These are phyloP conservation scores for Candida gigantensis DNA, from an alignment of 1,139 yeast genomes.

Conservation along the genomic window DNA sequence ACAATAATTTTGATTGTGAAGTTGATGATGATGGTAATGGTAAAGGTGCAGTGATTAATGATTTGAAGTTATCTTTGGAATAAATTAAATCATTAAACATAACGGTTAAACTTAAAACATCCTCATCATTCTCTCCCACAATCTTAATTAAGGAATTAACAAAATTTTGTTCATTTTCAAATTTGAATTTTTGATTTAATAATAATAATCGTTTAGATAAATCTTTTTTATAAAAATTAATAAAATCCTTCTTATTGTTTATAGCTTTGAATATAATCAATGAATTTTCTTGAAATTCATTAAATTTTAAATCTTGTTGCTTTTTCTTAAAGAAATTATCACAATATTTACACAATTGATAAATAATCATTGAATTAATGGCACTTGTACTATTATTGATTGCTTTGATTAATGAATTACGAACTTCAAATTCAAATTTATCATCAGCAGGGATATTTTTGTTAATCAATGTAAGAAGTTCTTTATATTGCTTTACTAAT, in stretches of 20 bases:
- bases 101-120: conserved; percentile 26
- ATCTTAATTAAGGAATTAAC: conserved; percentile 26
- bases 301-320: conserved; percentile 17
- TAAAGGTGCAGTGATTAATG: conserved; percentile 5
- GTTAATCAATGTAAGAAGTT: not conserved
- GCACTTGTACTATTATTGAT: conserved; percentile 23
- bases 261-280: conserved; percentile 35
- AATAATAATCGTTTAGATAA: conserved; percentile 37
- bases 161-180: conserved; percentile 26
- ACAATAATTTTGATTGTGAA: conserved; percentile 3
- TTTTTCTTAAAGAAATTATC: conserved; percentile 30
- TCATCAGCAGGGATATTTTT: conserved; percentile 9
- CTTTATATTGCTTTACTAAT: conserved; percentile 1
- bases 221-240: conserved; percentile 35
- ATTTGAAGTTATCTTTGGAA: conserved; percentile 22
- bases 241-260: conserved; percentile 36
- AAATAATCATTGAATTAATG: conserved; percentile 21
- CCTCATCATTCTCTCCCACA: conserved; percentile 35
- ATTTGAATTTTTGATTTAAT: conserved; percentile 23
- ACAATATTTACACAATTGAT: conserved; percentile 36
- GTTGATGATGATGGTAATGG: no score
- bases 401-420: conserved; percentile 27
- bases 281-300: conserved; percentile 23
- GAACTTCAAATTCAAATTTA: conserved; percentile 31
- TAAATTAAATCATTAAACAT: conserved; percentile 37